A percentile compares a stretch with the other conserved stretches of the same genome.
phyloP scores from a whole-genome alignment of 73 alveolate genomes.

The Blepharisma japonicum region DNA sequence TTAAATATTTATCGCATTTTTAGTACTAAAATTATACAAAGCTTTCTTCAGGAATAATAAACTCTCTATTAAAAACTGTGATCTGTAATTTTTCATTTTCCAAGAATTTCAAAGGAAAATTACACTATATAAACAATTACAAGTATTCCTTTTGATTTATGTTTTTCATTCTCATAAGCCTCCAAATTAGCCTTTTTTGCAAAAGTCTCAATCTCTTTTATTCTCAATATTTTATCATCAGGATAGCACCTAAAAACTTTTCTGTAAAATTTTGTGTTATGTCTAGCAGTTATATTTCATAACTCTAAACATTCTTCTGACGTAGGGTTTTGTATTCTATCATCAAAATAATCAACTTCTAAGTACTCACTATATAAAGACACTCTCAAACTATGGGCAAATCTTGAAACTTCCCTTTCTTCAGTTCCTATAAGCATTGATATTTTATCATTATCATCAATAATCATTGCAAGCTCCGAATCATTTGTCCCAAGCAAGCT shows the following conservation, averaged over 20 bases:
- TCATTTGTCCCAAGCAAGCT: constrained; percentile 96
- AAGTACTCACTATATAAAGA: constrained; percentile 83
- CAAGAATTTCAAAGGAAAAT: constrained; percentile 60
- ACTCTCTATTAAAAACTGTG: constrained; percentile 31
- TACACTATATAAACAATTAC: constrained; percentile 45
- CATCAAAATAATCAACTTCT: constrained; percentile 52
- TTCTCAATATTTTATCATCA: constrained; percentile 53
- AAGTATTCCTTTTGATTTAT: constrained; percentile 31
- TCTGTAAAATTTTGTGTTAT: constrained; percentile 66
- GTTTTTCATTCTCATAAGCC: constrained; percentile 38
- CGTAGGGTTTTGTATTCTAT: constrained; percentile 67
- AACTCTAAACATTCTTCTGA: constrained; percentile 52
- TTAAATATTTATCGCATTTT: no score
- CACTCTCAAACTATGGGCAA: constrained; percentile 60
- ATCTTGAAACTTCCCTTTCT: constrained; percentile 33
- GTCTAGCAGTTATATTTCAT: constrained; percentile 57
- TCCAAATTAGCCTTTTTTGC: constrained; percentile 36
- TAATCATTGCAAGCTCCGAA: constrained; percentile 84
- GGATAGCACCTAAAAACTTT: constrained; percentile 86
- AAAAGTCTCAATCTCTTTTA: constrained; percentile 43
- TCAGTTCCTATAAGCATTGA: constrained; percentile 35
- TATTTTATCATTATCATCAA: constrained; percentile 50
- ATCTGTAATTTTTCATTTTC: constrained; percentile 47
- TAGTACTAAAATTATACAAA: constrained; percentile 23
- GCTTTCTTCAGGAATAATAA: constrained; percentile 25